Percentiles rank a stretch among this genome's conserved stretches.
phyloP scores from a whole-genome alignment of 352 stramenopile genomes.

The Phytopythium mirpurense region DNA sequence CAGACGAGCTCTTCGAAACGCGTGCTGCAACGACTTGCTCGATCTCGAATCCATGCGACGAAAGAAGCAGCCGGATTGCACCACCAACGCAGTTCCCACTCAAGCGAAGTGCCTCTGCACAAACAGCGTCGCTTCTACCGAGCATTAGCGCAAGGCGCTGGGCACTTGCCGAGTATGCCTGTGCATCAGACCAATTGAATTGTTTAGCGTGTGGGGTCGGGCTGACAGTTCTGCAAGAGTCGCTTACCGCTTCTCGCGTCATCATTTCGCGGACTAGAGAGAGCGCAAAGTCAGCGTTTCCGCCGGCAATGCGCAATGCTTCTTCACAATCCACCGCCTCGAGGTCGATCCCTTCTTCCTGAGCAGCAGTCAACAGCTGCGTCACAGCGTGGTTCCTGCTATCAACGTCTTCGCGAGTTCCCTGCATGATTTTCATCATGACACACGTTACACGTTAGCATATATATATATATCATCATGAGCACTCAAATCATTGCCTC shows the following conservation, averaged over 20 bases:
- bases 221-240: background rate
- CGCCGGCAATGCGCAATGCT: conserved; percentile 24
- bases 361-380: conserved; percentile 17
- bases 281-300: conserved; percentile 21
- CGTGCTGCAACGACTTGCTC: conserved; percentile 8
- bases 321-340: conserved; percentile 35
- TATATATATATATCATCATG: background rate
- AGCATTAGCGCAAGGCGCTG: conserved; percentile 48
- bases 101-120: conserved; percentile 48
- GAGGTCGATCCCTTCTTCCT: conserved; percentile 22
- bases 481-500: background rate
- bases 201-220: too few species aligned
- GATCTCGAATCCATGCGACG: conserved; percentile 25
- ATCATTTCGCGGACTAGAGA: conserved; percentile 12
- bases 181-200: background rate
- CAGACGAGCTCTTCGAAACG: background rate
- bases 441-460: background rate
- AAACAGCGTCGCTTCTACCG: conserved; percentile 39
- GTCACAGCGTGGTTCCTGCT: background rate
- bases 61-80: conserved; percentile 59
- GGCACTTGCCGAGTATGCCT: conserved; percentile 32
- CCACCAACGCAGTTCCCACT: conserved; percentile 42
- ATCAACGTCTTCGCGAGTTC: background rate
- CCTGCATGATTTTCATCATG: background rate
- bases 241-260: conserved; percentile 10